Conservation (phyloP, 371 early-diverging fungal species). For the Mortierella sp. region DNA sequence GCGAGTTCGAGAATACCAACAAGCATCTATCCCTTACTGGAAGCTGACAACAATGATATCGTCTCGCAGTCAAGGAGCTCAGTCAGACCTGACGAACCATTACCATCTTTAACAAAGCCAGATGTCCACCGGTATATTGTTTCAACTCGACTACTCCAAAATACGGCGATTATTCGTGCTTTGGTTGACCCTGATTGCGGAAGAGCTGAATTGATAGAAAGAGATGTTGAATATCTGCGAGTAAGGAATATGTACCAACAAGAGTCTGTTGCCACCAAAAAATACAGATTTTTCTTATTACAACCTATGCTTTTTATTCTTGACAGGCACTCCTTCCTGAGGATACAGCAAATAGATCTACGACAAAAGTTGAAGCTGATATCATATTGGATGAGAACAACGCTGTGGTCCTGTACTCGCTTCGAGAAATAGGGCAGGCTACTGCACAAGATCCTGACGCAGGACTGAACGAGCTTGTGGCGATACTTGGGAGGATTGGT, state of each 20-base stretch:
- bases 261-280: not conserved
- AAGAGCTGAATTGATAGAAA: slow-evolving; percentile 18
- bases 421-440: slow-evolving; percentile 28
- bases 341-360: not conserved
- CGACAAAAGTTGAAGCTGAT: slow-evolving; percentile 28
- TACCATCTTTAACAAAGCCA: not conserved
- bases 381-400: slow-evolving; percentile 30
- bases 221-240: slow-evolving; percentile 33
- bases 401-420: slow-evolving; percentile 28
- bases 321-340: slow-evolving; percentile 8
- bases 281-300: not conserved
- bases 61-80: not conserved
- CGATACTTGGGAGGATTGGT: slow-evolving; percentile 20
- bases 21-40: not conserved
- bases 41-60: not conserved
- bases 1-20: no score
- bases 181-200: slow-evolving; percentile 18
- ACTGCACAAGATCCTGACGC: slow-evolving; percentile 13
- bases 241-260: slow-evolving; percentile 6
- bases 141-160: slow-evolving; percentile 29
- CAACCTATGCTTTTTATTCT: not conserved
- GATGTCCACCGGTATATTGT: slow-evolving; percentile 24
- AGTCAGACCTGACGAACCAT: slow-evolving; percentile 13
- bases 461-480: slow-evolving; percentile 28
- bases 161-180: slow-evolving; percentile 21